Percentiles rank a stretch among this genome's conserved stretches.
Conservation (phyloP, 2,329 filamentous ascomycete genomes). For the Aspergillus tubingensis region DNA sequence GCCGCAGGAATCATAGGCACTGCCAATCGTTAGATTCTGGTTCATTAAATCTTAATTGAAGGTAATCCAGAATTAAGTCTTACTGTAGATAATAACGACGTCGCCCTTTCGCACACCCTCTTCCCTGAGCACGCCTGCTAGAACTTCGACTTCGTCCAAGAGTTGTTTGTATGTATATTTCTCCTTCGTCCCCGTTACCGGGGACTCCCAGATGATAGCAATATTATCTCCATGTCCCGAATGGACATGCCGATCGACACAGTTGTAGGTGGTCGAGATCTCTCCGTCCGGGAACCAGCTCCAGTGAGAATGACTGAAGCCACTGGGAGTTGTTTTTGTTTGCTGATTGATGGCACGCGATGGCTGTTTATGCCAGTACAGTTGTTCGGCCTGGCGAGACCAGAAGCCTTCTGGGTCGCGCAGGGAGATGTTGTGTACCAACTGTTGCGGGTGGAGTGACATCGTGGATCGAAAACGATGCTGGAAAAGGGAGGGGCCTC, state of each 20-base stretch:
- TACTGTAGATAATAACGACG: conserved; percentile 87
- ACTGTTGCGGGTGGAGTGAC: conserved; percentile 48
- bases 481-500: neutral
- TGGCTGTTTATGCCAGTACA: conserved; percentile 81
- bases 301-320: conserved; percentile 73
- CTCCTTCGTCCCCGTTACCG: conserved; percentile 73
- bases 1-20: conserved; percentile 96
- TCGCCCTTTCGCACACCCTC: conserved; percentile 81
- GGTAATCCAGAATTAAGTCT: conserved; percentile 30
- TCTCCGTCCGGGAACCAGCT: conserved; percentile 87
- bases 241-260: conserved; percentile 83
- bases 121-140: conserved; percentile 79
- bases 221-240: conserved; percentile 71
- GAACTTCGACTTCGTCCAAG: conserved; percentile 74
- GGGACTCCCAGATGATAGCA: conserved; percentile 85
- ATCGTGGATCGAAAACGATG: conserved; percentile 16
- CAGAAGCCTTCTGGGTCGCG: conserved; percentile 73
- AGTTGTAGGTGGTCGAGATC: conserved; percentile 91
- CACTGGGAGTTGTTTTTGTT: conserved; percentile 63
- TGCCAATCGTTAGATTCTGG: conserved; percentile 34
- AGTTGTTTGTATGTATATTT: conserved; percentile 74
- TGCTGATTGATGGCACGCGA: conserved; percentile 60
- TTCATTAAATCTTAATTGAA: neutral
- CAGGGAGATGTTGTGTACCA: conserved; percentile 61
- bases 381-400: conserved; percentile 69